Percentiles rank a stretch among this genome's conserved stretches.
Evolutionary conservation across 768 basidiomycete genomes (phyloP).

Genomic region (Lactarius sanguifluus): DNA sequence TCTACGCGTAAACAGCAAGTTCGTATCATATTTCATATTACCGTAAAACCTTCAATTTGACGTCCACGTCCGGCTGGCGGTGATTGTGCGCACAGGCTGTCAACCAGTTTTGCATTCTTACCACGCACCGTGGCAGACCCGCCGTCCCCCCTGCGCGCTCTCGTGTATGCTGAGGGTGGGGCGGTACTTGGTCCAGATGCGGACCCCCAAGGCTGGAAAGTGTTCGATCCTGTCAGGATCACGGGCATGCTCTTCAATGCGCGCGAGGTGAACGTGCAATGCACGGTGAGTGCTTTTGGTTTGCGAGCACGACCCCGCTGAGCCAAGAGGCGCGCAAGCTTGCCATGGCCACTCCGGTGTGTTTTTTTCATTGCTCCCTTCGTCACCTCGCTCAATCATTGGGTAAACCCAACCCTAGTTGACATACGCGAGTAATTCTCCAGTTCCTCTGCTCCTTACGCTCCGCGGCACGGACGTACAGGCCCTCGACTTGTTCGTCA

Average conservation of each 20-base stretch:
- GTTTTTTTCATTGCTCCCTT: constrained; percentile 11
- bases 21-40: constrained; percentile 18
- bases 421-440: constrained; percentile 50
- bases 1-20: constrained; percentile 54
- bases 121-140: constrained; percentile 38
- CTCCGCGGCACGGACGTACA: constrained; percentile 46
- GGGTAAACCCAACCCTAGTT: constrained; percentile 37
- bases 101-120: constrained; percentile 37
- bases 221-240: constrained; percentile 36
- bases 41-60: background rate
- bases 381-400: background rate
- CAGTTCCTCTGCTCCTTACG: constrained; percentile 51
- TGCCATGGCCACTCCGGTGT: constrained; percentile 51
- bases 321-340: constrained; percentile 40
- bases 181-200: constrained; percentile 41
- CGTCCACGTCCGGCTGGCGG: background rate
- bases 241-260: constrained; percentile 40
- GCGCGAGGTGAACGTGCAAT: constrained; percentile 35
- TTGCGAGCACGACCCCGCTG: background rate
- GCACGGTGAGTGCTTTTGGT: constrained; percentile 34
- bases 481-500: constrained; percentile 50
- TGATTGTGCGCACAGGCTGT: constrained; percentile 33
- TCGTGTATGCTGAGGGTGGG: constrained; percentile 39
- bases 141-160: constrained; percentile 40
- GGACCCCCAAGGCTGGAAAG: constrained; percentile 44